These are phyloP conservation scores for Venturia pyrina DNA, from an alignment of 2,329 filamentous ascomycete genomes.

Conservation along the genomic window DNA sequence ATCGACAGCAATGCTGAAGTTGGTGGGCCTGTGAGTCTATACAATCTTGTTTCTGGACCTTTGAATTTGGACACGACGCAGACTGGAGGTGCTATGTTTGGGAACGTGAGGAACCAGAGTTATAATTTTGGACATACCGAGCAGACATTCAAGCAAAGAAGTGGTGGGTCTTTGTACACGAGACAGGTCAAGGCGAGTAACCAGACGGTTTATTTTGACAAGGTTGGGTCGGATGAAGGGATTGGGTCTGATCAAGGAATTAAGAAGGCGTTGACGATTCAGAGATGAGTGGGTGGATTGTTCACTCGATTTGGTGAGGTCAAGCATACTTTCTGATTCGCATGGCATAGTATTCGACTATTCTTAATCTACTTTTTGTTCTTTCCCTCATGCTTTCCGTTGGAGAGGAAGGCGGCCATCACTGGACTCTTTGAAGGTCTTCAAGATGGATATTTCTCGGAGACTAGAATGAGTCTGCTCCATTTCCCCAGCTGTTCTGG, in stretches of 20 bases:
- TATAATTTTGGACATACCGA: conserved; percentile 1
- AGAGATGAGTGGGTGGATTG: neutral
- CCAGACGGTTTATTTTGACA: neutral
- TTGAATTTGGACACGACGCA: neutral
- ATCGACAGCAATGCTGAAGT: neutral
- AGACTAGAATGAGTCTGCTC: too few species aligned
- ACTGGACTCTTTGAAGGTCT: too few species aligned
- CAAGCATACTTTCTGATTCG: too few species aligned
- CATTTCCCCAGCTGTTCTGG: too few species aligned
- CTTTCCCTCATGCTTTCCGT: too few species aligned
- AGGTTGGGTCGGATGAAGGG: too few species aligned
- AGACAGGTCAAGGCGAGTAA: conserved; percentile 3
- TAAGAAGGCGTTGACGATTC: neutral
- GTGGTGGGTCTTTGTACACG: conserved; percentile 4
- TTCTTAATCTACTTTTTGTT: too few species aligned
- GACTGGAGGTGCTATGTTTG: neutral
- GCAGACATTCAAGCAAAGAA: neutral
- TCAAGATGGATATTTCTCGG: too few species aligned
- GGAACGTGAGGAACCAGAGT: neutral
- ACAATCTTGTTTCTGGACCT: neutral
- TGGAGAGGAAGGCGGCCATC: too few species aligned
- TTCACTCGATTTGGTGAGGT: too few species aligned
- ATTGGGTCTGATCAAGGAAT: neutral
- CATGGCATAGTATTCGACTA: too few species aligned
- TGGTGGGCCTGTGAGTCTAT: neutral